phyloP scores from a whole-genome alignment of 1,284 basidiomycete species.

The Chalciporus sp. region DNA sequence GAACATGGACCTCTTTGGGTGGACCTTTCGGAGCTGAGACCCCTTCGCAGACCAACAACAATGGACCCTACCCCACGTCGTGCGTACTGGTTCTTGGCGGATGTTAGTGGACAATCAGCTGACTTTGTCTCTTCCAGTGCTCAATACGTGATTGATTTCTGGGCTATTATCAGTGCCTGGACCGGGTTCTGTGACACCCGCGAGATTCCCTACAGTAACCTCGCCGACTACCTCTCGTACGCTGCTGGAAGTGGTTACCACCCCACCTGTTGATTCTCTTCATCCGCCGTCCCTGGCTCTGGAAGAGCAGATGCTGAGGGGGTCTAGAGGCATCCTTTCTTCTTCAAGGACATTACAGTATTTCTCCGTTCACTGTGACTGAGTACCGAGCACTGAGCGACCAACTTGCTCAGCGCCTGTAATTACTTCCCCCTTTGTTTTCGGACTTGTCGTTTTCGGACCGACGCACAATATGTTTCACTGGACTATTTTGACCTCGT shows the following conservation, averaged over 20 bases:
- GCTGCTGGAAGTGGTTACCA: slow-evolving; percentile 14
- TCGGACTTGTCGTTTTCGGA: neutral
- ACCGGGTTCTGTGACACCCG: slow-evolving; percentile 22
- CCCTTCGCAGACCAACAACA: slow-evolving; percentile 1
- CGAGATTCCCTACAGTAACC: slow-evolving; percentile 25
- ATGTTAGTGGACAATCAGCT: neutral
- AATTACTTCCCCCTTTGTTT: neutral
- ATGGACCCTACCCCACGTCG: slow-evolving; percentile 29
- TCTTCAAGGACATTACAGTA: neutral
- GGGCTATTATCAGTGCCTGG: slow-evolving; percentile 24
- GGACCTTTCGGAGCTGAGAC: slow-evolving; percentile 12
- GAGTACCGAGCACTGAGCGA: neutral
- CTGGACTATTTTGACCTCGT: neutral
- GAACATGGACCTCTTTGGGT: slow-evolving; percentile 9
- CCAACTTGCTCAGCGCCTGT: neutral
- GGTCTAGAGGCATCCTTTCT: too few relatives aligned
- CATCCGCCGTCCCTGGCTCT: too few relatives aligned
- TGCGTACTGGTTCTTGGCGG: slow-evolving; percentile 1
- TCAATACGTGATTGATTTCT: slow-evolving; percentile 23
- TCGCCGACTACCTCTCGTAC: slow-evolving; percentile 25
- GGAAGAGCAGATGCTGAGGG: too few relatives aligned
- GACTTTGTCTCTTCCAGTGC: neutral
- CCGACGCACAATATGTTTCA: neutral
- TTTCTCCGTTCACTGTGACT: neutral
- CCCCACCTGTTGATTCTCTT: slow-evolving; percentile 13